Conservation (phyloP, 2,329 filamentous ascomycete genomes). For the Colletotrichum sp. region DNA sequence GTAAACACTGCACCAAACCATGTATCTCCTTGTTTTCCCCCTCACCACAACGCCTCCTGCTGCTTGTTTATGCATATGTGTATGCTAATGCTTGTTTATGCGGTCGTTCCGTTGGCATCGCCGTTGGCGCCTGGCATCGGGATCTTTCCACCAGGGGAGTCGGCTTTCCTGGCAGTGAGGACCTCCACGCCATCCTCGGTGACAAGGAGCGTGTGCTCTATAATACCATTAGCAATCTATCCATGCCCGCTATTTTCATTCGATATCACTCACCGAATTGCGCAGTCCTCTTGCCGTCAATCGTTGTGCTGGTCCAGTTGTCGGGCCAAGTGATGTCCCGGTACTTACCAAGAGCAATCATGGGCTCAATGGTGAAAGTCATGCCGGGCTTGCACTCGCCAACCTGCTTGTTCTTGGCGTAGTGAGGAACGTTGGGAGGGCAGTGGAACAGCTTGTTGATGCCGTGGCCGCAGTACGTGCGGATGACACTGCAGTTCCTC, state of each 20-base stretch:
- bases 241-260: constrained; percentile 35
- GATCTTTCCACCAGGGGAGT: constrained; percentile 78
- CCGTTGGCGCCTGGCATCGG: constrained; percentile 54
- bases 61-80: background rate
- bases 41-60: background rate
- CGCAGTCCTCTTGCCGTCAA: constrained; percentile 87
- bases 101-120: constrained; percentile 14
- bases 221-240: constrained; percentile 23
- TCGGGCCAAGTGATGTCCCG: constrained; percentile 97
- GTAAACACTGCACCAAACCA: background rate
- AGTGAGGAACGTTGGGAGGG: constrained; percentile 93
- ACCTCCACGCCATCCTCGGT: constrained; percentile 85
- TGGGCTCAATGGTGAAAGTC: constrained; percentile 99
- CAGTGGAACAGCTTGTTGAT: constrained; percentile 94
- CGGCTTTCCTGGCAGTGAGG: constrained; percentile 73
- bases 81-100: background rate
- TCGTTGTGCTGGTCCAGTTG: constrained; percentile 96
- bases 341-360: constrained; percentile 93
- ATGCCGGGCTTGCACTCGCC: constrained; percentile 94
- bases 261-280: constrained; percentile 76
- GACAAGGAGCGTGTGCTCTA: constrained; percentile 83
- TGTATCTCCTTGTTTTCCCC: background rate
- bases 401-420: constrained; percentile 97
- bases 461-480: constrained; percentile 95
- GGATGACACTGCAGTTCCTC: constrained; percentile 86